Percentiles rank a stretch among this genome's conserved stretches.
Evolutionary conservation across 306 rosid genomes (phyloP).

Genomic region (Prunus salicina): DNA sequence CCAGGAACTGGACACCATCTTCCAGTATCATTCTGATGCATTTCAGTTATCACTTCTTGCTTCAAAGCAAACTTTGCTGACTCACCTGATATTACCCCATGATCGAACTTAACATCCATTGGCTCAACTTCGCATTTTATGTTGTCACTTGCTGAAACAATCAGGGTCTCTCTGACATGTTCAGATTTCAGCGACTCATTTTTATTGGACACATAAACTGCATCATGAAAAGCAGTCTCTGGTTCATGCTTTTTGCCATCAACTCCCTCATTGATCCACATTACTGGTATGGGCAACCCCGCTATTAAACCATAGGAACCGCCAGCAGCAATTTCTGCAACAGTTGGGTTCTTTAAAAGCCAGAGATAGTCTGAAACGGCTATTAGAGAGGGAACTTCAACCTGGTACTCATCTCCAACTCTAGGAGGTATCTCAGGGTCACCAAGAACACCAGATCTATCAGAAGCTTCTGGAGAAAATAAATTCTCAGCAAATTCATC

Average conservation of each 20-base stretch:
- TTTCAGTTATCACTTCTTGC: slow-evolving; percentile 28
- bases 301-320: slow-evolving; percentile 36
- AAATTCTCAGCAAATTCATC: slow-evolving; percentile 47
- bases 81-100: slow-evolving; percentile 28
- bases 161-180: slow-evolving; percentile 18
- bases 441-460: slow-evolving; percentile 46
- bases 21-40: slow-evolving; percentile 26
- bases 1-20: slow-evolving; percentile 61
- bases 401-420: slow-evolving; percentile 74
- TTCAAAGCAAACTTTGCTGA: slow-evolving; percentile 29
- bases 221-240: slow-evolving; percentile 22
- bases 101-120: slow-evolving; percentile 18
- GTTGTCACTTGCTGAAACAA: slow-evolving; percentile 21
- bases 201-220: slow-evolving; percentile 27
- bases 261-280: slow-evolving; percentile 47
- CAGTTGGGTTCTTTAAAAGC: slow-evolving; percentile 25
- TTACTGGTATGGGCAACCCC: slow-evolving; percentile 58
- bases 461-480: slow-evolving; percentile 44
- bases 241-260: slow-evolving; percentile 23
- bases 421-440: slow-evolving; percentile 68
- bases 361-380: slow-evolving; percentile 37
- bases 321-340: slow-evolving; percentile 26
- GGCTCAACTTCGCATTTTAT: slow-evolving; percentile 31
- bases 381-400: slow-evolving; percentile 50
- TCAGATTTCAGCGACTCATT: slow-evolving; percentile 26